A percentile compares a stretch with the other conserved stretches of the same genome.
These are phyloP conservation scores for Neospermospora avenae DNA, from an alignment of 2,329 filamentous ascomycete species.

Conservation along the genomic window DNA sequence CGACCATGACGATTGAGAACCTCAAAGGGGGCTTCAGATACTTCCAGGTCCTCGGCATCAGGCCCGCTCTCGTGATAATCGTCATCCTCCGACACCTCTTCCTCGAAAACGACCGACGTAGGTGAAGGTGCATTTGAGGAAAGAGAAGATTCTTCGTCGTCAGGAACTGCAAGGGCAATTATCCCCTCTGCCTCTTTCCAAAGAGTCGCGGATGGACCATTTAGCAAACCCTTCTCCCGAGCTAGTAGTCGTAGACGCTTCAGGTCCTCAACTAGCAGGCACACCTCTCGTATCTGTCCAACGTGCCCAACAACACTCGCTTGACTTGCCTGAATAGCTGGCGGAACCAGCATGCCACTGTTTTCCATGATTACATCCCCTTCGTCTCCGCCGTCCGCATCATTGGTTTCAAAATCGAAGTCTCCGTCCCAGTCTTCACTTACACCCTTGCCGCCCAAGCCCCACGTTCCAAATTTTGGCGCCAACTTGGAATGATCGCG, in stretches of 20 bases:
- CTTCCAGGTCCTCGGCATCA: slow-evolving; percentile 42
- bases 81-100: slow-evolving; percentile 39
- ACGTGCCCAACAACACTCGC: slow-evolving; percentile 80
- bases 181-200: slow-evolving; percentile 86
- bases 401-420: slow-evolving; percentile 62
- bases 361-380: slow-evolving; percentile 39
- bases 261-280: slow-evolving; percentile 76
- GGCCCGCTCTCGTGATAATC: slow-evolving; percentile 42
- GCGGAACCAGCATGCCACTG: slow-evolving; percentile 66
- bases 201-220: slow-evolving; percentile 55
- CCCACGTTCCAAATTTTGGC: slow-evolving; percentile 79
- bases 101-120: slow-evolving; percentile 44
- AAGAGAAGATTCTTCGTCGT: slow-evolving; percentile 50
- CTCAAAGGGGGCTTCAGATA: slow-evolving; percentile 48
- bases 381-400: slow-evolving; percentile 38
- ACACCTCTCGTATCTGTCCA: slow-evolving; percentile 78
- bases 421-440: slow-evolving; percentile 91
- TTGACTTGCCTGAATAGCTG: slow-evolving; percentile 76
- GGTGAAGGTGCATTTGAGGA: slow-evolving; percentile 30
- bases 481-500: slow-evolving; percentile 52
- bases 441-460: slow-evolving; percentile 71
- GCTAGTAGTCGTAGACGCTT: slow-evolving; percentile 73
- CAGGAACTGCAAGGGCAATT: slow-evolving; percentile 75
- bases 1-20: slow-evolving; percentile 25
- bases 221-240: slow-evolving; percentile 61